Evolutionary conservation across 2,329 filamentous ascomycete genomes (phyloP), one percentile per base, ranked within the genome.

Genomic region (Thelonectria discophora): DNA sequence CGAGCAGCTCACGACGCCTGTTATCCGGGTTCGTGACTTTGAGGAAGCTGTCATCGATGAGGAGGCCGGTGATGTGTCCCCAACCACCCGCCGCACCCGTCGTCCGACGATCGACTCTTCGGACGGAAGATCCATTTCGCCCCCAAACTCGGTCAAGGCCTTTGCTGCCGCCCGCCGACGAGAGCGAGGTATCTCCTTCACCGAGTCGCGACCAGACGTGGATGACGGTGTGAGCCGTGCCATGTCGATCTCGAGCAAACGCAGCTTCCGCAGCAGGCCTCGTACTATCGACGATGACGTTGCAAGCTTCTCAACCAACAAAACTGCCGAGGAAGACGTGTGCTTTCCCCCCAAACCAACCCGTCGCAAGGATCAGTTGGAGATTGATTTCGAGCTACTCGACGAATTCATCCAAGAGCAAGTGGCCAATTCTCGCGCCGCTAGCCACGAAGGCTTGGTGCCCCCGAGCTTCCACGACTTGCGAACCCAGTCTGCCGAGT

Each of bases 101-200:
- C 84, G 86, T 58, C 81, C 84, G 58, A 85, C 85, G 52, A 80
- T 90, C 55, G 84, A 83, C 32, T 86, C 86, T 1, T 76, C 80
- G 21, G 84, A 86, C 20, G 87, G 86, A 49, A 86, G 92, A 57
- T 93, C 92, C 1, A 81, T 87, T 2, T 98, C 95, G 6, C 94
- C 94, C 11, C 95, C 95, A 8, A 99, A 97, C 77, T 99, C 95
- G 0, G 93, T 99, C 53, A 97, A 98, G 76, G 95, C 95, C 4
- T 99, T 99, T 77, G 95, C 95, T 17, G 92, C 95, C 72, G 92
- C 92, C 57, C 90, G 93, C 52, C 91, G 93, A 61, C 90, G 94
- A 61, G 92, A 94, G 74, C 90, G 94, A 45, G 92, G 88, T 62
- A 75, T 84, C 73, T 88, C 84, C 20, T 80, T 84, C 65, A 86